A percentile compares a stretch with the other conserved stretches of the same genome.
Evolutionary conservation across 257 asterid genomes (phyloP).

Genomic region (Echium plantagineum): DNA sequence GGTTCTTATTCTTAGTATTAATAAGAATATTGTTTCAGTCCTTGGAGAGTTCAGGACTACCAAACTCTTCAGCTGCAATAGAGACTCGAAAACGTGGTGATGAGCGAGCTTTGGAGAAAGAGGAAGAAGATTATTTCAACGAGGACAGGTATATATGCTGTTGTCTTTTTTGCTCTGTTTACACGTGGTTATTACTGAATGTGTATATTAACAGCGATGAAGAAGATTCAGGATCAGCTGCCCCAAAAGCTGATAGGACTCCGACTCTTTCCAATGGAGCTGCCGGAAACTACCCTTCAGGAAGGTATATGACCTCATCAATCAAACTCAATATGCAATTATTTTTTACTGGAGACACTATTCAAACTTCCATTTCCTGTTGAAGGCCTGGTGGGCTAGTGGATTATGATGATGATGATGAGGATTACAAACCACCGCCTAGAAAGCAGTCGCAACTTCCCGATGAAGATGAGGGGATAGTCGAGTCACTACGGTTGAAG

Average conservation of each 20-base stretch:
- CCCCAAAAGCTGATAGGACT: slow-evolving; percentile 27
- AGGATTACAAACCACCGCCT: slow-evolving; percentile 84
- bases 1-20: slow-evolving; percentile 10
- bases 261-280: slow-evolving; percentile 53
- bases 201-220: slow-evolving; percentile 57
- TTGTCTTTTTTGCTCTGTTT: no score
- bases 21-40: slow-evolving; percentile 28
- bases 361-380: slow-evolving; percentile 8
- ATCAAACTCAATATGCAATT: background rate
- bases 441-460: slow-evolving; percentile 33
- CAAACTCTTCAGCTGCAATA: slow-evolving; percentile 33
- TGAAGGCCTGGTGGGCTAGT: slow-evolving; percentile 86
- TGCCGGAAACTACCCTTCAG: slow-evolving; percentile 28
- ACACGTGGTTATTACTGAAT: slow-evolving; percentile 2
- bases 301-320: slow-evolving; percentile 27
- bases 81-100: slow-evolving; percentile 76
- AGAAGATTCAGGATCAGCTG: slow-evolving; percentile 84
- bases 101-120: slow-evolving; percentile 91
- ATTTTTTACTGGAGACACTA: background rate
- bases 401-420: slow-evolving; percentile 68
- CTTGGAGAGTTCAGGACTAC: slow-evolving; percentile 47
- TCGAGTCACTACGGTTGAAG: slow-evolving; percentile 48
- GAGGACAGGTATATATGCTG: slow-evolving; percentile 61
- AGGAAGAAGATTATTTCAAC: slow-evolving; percentile 91
- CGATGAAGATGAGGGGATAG: slow-evolving; percentile 47